A percentile compares a stretch with the other conserved stretches of the same genome.
phyloP scores from a whole-genome alignment of 768 basidiomycete species.

The Russula vinacea region DNA sequence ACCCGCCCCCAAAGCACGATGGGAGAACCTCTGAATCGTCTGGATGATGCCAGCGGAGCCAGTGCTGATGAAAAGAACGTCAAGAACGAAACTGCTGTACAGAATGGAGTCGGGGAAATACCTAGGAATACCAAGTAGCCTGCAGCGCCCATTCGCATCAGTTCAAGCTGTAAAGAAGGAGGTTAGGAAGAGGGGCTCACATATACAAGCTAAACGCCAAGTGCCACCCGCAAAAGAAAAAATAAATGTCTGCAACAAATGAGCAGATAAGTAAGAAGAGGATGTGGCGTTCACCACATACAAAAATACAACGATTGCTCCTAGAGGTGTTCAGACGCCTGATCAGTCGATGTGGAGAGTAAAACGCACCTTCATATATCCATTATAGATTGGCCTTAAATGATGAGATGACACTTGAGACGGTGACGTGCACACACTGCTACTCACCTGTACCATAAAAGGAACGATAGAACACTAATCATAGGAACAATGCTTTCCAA shows the following conservation, averaged over 20 bases:
- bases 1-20: slow-evolving; percentile 73
- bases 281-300: slow-evolving; percentile 41
- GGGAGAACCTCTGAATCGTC: slow-evolving; percentile 76
- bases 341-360: slow-evolving; percentile 11
- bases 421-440: slow-evolving; percentile 10
- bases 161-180: slow-evolving; percentile 17
- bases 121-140: slow-evolving; percentile 93
- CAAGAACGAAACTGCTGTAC: background rate
- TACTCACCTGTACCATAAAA: slow-evolving; percentile 90
- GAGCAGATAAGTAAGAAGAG: slow-evolving; percentile 29
- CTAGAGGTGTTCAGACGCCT: slow-evolving; percentile 42
- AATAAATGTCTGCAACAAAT: slow-evolving; percentile 75
- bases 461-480: slow-evolving; percentile 76
- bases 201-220: slow-evolving; percentile 90
- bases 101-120: slow-evolving; percentile 35
- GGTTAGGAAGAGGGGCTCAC: slow-evolving; percentile 44
- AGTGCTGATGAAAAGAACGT: slow-evolving; percentile 50
- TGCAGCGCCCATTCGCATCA: slow-evolving; percentile 39
- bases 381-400: slow-evolving; percentile 89
- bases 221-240: slow-evolving; percentile 96
- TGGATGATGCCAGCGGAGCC: slow-evolving; percentile 95
- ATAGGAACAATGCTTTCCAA: slow-evolving; percentile 67
- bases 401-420: slow-evolving; percentile 25
- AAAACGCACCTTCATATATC: slow-evolving; percentile 83
- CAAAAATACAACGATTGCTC: slow-evolving; percentile 94